Evolutionary conservation across 352 stramenopile genomes (phyloP).

Genomic region (Phytophthora pluvialis): DNA sequence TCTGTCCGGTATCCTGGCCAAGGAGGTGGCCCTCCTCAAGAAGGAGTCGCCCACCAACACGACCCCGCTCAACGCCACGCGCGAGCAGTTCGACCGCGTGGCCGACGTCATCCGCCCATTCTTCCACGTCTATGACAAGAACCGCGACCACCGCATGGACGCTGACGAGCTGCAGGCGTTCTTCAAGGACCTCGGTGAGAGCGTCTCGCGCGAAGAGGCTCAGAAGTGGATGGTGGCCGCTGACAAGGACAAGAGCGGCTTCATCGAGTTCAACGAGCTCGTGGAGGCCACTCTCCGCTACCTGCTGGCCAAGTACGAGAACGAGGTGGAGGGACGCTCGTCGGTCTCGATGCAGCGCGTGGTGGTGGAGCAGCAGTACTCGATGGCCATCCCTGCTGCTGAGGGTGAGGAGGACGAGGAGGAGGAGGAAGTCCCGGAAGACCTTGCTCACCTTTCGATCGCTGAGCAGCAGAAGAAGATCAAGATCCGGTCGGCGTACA

Average conservation of each 20-base stretch:
- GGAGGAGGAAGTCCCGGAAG: slow-evolving; percentile 94
- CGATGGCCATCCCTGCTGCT: slow-evolving; percentile 45
- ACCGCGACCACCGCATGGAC: slow-evolving; percentile 91
- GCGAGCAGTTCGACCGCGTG: slow-evolving; percentile 76
- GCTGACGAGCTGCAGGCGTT: slow-evolving; percentile 92
- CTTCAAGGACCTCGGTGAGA: slow-evolving; percentile 95
- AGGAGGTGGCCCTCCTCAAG: slow-evolving; percentile 81
- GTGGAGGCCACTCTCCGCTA: slow-evolving; percentile 89
- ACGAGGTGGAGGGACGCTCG: slow-evolving; percentile 53
- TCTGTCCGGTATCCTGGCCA: slow-evolving; percentile 77
- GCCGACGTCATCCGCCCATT: slow-evolving; percentile 93
- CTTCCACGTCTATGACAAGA: slow-evolving; percentile 94
- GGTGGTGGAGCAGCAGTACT: slow-evolving; percentile 55
- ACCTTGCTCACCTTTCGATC: slow-evolving; percentile 93
- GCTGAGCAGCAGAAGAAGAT: slow-evolving; percentile 97
- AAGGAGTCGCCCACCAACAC: slow-evolving; percentile 38
- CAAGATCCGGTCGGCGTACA: slow-evolving; percentile 93
- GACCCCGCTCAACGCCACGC: slow-evolving; percentile 60
- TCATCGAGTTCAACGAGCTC: slow-evolving; percentile 96
- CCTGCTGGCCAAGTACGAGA: slow-evolving; percentile 81
- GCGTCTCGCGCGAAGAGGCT: slow-evolving; percentile 78
- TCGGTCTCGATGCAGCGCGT: slow-evolving; percentile 63
- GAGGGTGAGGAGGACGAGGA: slow-evolving; percentile 91
- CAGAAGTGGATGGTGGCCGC: slow-evolving; percentile 87
- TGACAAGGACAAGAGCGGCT: slow-evolving; percentile 92